Conservation (phyloP, 83 land plant genomes). For the Isoetes engelmannii region DNA sequence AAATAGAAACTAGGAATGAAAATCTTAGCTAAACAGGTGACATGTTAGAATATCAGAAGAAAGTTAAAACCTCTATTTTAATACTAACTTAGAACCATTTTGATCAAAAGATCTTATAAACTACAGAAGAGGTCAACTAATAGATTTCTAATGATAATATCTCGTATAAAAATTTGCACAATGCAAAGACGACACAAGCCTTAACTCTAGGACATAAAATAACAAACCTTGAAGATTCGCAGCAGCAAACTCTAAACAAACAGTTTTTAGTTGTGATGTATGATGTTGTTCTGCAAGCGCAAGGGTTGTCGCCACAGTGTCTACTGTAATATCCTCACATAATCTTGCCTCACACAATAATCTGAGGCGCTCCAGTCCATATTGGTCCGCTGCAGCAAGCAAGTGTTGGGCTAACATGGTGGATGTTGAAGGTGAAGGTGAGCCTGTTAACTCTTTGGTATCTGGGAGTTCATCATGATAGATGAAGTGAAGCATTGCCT, state of each 20-base stretch:
- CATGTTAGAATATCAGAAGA: not conserved
- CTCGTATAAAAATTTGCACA: not conserved
- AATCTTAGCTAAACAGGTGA: no score
- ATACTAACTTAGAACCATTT: not conserved
- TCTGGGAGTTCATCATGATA: slow-evolving; percentile 83
- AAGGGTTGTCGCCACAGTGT: slow-evolving; percentile 90
- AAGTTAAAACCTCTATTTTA: not conserved
- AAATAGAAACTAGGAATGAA: no score
- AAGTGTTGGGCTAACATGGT: slow-evolving; percentile 85
- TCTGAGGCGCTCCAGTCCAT: slow-evolving; percentile 78
- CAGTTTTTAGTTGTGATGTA: slow-evolving; percentile 71
- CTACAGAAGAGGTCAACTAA: not conserved
- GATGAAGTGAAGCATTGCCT: slow-evolving; percentile 84
- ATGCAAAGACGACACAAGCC: not conserved
- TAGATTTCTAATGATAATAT: not conserved
- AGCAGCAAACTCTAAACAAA: slow-evolving; percentile 86
- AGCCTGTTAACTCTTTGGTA: slow-evolving; percentile 68
- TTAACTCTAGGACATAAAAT: not conserved
- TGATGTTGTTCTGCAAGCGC: slow-evolving; percentile 96
- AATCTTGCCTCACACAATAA: slow-evolving; percentile 74
- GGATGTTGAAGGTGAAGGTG: slow-evolving; percentile 51
- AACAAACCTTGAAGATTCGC: slow-evolving; percentile 66
- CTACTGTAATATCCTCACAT: slow-evolving; percentile 71
- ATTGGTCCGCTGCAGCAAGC: slow-evolving; percentile 90
- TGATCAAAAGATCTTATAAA: slow-evolving; percentile 3